A percentile compares a stretch with the other conserved stretches of the same genome.
Conservation (phyloP, 2,329 filamentous ascomycete species). For the Apiospora phragmitis region DNA sequence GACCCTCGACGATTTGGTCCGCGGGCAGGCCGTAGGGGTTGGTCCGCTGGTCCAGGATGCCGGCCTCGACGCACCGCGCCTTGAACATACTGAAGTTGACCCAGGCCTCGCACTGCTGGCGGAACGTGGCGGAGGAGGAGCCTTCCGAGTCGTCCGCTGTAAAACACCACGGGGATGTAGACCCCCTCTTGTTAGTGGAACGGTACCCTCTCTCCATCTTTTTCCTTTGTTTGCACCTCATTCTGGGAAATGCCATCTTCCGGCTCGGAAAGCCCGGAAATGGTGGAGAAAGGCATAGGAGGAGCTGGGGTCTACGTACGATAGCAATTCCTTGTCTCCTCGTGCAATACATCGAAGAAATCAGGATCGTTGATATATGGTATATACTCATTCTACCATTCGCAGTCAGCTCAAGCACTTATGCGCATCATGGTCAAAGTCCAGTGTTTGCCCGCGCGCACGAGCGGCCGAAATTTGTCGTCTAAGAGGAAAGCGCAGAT, state of each 20-base stretch:
- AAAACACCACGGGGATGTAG: neutral
- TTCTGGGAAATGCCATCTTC: neutral
- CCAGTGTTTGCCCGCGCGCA: neutral
- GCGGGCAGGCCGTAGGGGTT: slow-evolving; percentile 7
- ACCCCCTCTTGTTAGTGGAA: neutral
- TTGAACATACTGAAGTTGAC: slow-evolving; percentile 10
- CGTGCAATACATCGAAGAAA: slow-evolving; percentile 9
- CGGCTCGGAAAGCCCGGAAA: neutral
- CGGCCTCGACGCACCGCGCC: slow-evolving; percentile 6
- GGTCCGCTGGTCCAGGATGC: slow-evolving; percentile 6
- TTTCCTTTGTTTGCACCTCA: neutral
- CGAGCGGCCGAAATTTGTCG: no score
- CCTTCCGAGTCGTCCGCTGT: slow-evolving; percentile 8
- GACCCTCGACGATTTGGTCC: slow-evolving; percentile 4
- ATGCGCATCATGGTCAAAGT: neutral
- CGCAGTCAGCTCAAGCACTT: neutral
- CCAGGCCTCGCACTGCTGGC: slow-evolving; percentile 1
- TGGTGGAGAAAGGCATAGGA: neutral
- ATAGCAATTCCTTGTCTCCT: slow-evolving; percentile 4
- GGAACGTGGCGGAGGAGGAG: neutral
- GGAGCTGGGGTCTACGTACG: neutral
- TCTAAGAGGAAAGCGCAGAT: neutral
- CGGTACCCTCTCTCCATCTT: neutral
- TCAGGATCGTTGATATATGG: slow-evolving; percentile 11
- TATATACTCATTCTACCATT: neutral